Base-by-base conservation (phyloP, 805 yeast species). In the Blastobotrys americana region DNA sequence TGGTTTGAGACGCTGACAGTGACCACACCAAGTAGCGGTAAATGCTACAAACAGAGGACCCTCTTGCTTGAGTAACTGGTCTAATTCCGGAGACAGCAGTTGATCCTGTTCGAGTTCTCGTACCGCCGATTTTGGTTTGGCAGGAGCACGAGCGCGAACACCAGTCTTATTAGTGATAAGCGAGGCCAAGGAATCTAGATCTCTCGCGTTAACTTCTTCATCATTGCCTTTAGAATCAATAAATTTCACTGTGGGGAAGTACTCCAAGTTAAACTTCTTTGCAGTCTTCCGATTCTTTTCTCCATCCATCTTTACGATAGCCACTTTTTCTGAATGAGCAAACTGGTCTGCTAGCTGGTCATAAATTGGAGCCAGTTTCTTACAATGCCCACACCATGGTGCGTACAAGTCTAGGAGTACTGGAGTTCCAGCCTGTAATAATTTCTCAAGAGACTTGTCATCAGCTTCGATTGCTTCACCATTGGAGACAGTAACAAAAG, bases 371-470 rank as follows among this genome's bases (percentile, higher is more conserved):
- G 89, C 89, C 66, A 88, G 73, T 65, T 75, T 81, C 72, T 85
- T 86, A 71, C 96, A 87, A 70, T 88, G 96, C 37, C 95, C 89
- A 73, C 96, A 87, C 96, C 96, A 88, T 66, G 90, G 69, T 34
- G 82, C 82, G 55, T 73, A 77, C 56, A 82, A 74, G 60, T 84
- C 79, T 48, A 84, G 81, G 49, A 84, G 71, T 1, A 87, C 68
- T 47, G 78, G 78, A 60, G 80, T 77, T n/a, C 76, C 80, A 0
- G 80, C 70, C n/a, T 70, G 64, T 44, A 73, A 62, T 4, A 80
- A 64, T 17, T 69, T 72, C 31, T 78, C 81, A 61, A 88, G 84
- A 55, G 77, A 82, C 64, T 77, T 74, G 49, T 64, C 68, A 23
- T 55, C 52, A 34, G 60, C 66, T 48, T 64, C 67, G 31, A 58